Base-by-base conservation (phyloP, 805 yeast genomes). In the Myxozyma mucilagina region DNA sequence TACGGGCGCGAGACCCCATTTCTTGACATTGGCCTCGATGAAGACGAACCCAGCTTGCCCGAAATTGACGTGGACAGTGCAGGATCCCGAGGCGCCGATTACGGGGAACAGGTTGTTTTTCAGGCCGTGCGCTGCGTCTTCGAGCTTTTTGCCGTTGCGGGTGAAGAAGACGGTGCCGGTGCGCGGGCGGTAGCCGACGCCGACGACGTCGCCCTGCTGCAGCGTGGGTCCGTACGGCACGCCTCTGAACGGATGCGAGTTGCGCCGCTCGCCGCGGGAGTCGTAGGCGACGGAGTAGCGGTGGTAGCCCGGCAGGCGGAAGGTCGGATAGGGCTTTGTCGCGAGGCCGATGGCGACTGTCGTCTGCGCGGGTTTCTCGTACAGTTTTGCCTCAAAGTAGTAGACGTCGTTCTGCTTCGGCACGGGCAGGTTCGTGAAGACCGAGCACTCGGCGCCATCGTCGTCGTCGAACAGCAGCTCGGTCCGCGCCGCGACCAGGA, bases 1-100 rank as follows among this genome's bases (percentile, higher is more conserved):
- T 43, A 87, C 80, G 2, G 94, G 93, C n/a, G 96, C 97, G 69
- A 87, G 87, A 5, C 97, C 96, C 97, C 97, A 91, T 72, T 89
- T 90, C 72, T 91, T 91, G 42, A 92, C 96, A 71, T 91, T 90
- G 1, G 90, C 97, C 71, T 92, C 97, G 52, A 92, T 89, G 71
- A 82, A 90, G 1, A 92, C 97, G 75, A 83, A 91, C 1, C 97
- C 97, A 59, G 85, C 80, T 68, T 89, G 93, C 18, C 99, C 99
- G 58, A 94, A 75, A 70, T 90, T 94, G 10, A 89, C 96, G 73
- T 89, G 92, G n/a, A 94, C 78, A 7, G 86, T 82, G 68, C 97
- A 89, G 4, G 87, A 83, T 42, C 90, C 87, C 57, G 83, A 87
- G 4, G 97, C 86, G 1, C 99, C 99, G 18, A 94, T 78, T 0